Base-by-base conservation (phyloP, 2,329 filamentous ascomycete genomes). In the Geosmithia morbida region DNA sequence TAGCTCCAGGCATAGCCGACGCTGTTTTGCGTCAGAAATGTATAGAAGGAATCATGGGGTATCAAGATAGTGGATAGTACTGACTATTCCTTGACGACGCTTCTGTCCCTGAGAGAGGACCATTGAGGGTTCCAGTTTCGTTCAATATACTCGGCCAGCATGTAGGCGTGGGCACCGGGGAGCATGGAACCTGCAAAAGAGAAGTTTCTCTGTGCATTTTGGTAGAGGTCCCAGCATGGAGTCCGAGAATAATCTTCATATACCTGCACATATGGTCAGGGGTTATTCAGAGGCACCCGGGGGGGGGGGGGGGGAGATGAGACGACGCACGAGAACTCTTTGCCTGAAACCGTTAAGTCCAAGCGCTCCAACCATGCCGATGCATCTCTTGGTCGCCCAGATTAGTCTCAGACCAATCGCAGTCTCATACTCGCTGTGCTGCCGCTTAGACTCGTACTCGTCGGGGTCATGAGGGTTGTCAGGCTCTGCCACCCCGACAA, bases 401-500 rank as follows among this genome's bases (percentile, higher is more conserved):
- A 53, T 44, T 57, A 68, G 29, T 55, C 64, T 61, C 2, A 58
- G 59, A 8, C 73, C 75, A 2, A 72, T 59, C 7, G 57, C 54
- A 22, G 70, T 67, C 50, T 79, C 74, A 45, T 72, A 70, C 8
- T 60, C 59, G 30, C 66, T 59, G 51, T 75, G 71, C 11, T 65
- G 61, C 14, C 61, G 59, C n/a, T 66, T 61, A 2, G 62, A 59
- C 41, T 70, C 67, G 7, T 60, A 57, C 46, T 70, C 65, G 5
- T 63, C 61, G 3, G 66, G 63, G 19, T 61, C 56, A 3, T 55
- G 55, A 7, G 61, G 60, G 46, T 68, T 70, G 47, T 79, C 75
- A 14, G 75, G 72, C 53, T 80, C 76, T 8, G 75, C 76, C 4
- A 79, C 76, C 5, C 76, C 76, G 40, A 80, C 79, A 10, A 78